These are phyloP conservation scores for Tothia fuscella DNA, from an alignment of 2,329 filamentous ascomycete genomes.

Conservation along the genomic window DNA sequence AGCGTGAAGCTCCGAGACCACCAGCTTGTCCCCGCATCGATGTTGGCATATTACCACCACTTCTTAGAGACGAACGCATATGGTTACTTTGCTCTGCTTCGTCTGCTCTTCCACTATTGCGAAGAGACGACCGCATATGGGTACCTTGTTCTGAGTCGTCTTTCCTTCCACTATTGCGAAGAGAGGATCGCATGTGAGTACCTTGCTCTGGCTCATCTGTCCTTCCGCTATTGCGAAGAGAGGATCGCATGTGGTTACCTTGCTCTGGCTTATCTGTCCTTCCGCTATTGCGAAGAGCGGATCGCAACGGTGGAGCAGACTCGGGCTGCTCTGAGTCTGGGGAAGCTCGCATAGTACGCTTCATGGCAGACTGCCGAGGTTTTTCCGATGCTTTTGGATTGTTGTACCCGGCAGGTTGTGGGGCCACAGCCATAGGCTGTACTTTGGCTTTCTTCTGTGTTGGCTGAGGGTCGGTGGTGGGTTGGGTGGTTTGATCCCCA, in stretches of 20 bases:
- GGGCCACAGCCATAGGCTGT: neutral
- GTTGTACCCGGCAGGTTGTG: neutral
- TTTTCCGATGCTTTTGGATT: neutral
- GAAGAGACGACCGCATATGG: constrained; percentile 1
- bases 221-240: constrained; percentile 1
- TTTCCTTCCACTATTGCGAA: neutral
- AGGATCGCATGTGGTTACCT: constrained; percentile 1
- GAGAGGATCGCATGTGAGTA: constrained; percentile 15
- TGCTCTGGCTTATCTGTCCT: neutral
- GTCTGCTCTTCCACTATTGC: neutral
- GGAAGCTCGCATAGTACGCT: neutral
- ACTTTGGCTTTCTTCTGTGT: neutral
- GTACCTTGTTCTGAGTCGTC: neutral
- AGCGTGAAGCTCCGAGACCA: constrained; percentile 23
- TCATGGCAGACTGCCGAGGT: neutral
- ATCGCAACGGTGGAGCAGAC: neutral
- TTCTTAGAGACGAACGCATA: constrained; percentile 1
- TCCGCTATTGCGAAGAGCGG: neutral
- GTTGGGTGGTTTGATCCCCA: constrained; percentile 24
- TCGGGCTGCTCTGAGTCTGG: neutral
- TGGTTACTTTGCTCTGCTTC: neutral
- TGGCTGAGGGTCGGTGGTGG: neutral
- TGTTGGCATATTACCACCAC: constrained; percentile 11
- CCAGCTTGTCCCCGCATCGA: constrained; percentile 4
- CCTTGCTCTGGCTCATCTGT: too few relatives aligned